These are phyloP conservation scores for Talaromyces sp. DNA, from an alignment of 2,329 filamentous ascomycete species.

Conservation along the genomic window DNA sequence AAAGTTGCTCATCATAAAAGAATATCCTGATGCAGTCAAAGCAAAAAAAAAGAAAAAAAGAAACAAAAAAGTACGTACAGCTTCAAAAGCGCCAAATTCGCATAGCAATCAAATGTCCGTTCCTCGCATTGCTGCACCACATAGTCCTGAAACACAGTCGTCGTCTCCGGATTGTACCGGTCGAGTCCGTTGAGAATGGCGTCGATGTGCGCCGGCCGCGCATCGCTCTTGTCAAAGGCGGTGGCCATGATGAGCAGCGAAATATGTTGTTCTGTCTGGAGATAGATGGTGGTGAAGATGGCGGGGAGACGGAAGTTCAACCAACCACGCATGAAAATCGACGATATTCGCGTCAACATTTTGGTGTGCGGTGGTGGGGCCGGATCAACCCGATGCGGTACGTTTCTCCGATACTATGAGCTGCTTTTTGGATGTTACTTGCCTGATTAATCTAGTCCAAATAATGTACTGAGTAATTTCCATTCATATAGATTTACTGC, in stretches of 20 bases:
- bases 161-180: conserved; percentile 97
- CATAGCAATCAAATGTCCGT: conserved; percentile 91
- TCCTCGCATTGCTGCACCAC: conserved; percentile 91
- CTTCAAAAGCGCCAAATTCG: conserved; percentile 92
- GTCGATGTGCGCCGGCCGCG: conserved; percentile 87
- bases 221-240: conserved; percentile 79
- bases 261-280: too few species aligned
- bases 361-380: conserved; percentile 10
- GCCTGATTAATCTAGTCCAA: background rate
- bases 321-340: background rate
- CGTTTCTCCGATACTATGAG: conserved; percentile 5
- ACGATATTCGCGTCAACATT: background rate
- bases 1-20: conserved; percentile 62
- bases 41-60: conserved; percentile 8
- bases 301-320: background rate
- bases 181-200: conserved; percentile 94
- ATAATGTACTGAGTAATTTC: background rate
- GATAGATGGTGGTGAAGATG: background rate
- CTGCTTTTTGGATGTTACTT: too few species aligned
- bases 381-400: background rate
- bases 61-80: conserved; percentile 58
- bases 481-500: too few species aligned
- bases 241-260: conserved; percentile 20
- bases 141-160: conserved; percentile 88
- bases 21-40: background rate